These are phyloP conservation scores for Fusarium sp. DNA, from an alignment of 2,329 filamentous ascomycete genomes.

Conservation along the genomic window DNA sequence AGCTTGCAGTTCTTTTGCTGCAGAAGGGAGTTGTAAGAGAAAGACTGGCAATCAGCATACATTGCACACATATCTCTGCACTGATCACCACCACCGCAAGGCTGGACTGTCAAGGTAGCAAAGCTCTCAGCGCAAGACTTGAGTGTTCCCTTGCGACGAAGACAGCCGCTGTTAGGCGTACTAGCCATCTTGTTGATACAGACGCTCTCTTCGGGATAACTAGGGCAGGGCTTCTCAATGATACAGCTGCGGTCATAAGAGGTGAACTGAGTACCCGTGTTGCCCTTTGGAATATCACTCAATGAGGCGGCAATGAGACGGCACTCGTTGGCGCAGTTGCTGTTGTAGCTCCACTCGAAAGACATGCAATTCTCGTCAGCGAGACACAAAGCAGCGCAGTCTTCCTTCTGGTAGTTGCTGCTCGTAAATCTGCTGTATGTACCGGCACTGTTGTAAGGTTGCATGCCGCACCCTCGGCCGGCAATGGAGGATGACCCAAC, in stretches of 20 bases:
- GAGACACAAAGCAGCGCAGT: slow-evolving; percentile 10
- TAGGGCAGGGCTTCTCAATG: neutral
- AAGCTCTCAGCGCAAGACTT: slow-evolving; percentile 17
- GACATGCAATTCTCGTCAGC: slow-evolving; percentile 13
- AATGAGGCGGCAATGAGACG: slow-evolving; percentile 1
- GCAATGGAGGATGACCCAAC: neutral
- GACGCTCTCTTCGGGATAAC: neutral
- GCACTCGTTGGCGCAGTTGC: slow-evolving; percentile 10
- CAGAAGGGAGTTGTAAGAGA: neutral
- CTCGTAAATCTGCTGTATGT: slow-evolving; percentile 13
- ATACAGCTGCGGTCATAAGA: slow-evolving; percentile 21
- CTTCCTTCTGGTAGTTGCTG: slow-evolving; percentile 12
- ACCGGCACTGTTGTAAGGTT: slow-evolving; percentile 11
- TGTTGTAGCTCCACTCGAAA: slow-evolving; percentile 12
- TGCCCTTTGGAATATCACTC: neutral
- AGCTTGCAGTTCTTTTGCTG: slow-evolving; percentile 5
- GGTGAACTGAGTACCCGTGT: slow-evolving; percentile 8
- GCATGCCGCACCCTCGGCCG: slow-evolving; percentile 15
- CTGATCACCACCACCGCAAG: slow-evolving; percentile 12
- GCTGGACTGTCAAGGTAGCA: neutral
- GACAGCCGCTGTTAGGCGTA: slow-evolving; percentile 12
- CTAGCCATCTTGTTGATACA: slow-evolving; percentile 19
- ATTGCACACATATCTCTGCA: slow-evolving; percentile 17
- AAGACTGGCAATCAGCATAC: slow-evolving; percentile 14
- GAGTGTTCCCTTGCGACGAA: slow-evolving; percentile 4